Base-by-base conservation (phyloP, 805 yeast species). In the Kodamaea leandrae region DNA sequence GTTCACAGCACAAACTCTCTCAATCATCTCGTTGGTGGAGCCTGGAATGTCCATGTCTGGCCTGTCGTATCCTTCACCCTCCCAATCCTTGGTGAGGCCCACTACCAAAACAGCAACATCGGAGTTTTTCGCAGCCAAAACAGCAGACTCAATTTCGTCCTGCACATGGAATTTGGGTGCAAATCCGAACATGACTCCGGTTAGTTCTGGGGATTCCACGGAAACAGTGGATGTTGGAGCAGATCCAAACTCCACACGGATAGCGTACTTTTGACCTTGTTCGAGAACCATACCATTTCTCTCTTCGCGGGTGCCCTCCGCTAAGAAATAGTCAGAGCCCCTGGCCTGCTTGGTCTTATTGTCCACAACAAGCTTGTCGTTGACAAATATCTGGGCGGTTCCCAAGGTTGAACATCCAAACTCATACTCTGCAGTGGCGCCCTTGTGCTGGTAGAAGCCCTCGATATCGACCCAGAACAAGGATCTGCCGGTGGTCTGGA, bases 31-130 rank as follows among this genome's bases (percentile, higher is more conserved):
- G 39, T 74, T 67, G 19, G 74, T 71, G 33, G 53, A 48, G 12
- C 73, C 71, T 19, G 85, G 85, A 19, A 78, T 61, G 33, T 68
- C 68, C 76, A 80, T 63, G 51, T 64, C 47, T 3, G 55, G 52
- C 51, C 84, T 63, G 54, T 80, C 86, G 47, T 63, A 71, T 27
- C 84, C 82, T 55, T 80, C 85, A 18, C 76, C 60, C 55, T 80
- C 85, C 72, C 77, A 78, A 28, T 77, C 82, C 20, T 60, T 60
- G 46, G 74, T 69, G 43, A 77, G 63, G 23, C 86, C 85, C 41
- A 74, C 61, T 39, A 68, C 57, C 34, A 80, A 50, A 14, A 79
- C 56, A 15, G 77, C 82, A 53, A 76, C 77, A 47, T 80, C 84
- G 16, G 58, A 78, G 1, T 52, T 26, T 46, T 66, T 64, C 28